Percentiles rank a stretch among this genome's conserved stretches.
phyloP scores from a whole-genome alignment of 768 basidiomycete species.

The Mycena amicta region DNA sequence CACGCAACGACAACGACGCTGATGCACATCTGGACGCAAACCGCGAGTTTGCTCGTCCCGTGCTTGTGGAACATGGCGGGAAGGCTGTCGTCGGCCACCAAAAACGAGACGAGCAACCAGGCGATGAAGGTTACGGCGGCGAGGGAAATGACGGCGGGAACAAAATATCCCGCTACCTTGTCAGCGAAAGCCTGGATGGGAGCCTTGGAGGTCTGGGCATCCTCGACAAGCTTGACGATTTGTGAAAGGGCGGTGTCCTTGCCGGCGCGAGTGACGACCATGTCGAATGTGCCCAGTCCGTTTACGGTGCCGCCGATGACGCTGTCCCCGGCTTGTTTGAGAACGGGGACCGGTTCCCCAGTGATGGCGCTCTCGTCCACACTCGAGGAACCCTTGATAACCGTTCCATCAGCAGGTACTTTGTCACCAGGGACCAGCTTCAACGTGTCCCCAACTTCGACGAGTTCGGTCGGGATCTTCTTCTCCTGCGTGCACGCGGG shows the following conservation, averaged over 20 bases:
- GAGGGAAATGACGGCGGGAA: conserved; percentile 86
- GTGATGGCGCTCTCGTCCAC: conserved; percentile 97
- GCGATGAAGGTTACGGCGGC: conserved; percentile 76
- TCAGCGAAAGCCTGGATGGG: conserved; percentile 98
- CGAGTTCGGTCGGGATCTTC: conserved; percentile 89
- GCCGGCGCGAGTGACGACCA: conserved; percentile 93
- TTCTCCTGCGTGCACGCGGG: conserved; percentile 83
- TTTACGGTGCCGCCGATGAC: conserved; percentile 99
- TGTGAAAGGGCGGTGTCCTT: conserved; percentile 95
- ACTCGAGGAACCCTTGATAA: conserved; percentile 81
- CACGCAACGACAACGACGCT: conserved; percentile 98
- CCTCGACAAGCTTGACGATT: conserved; percentile 95
- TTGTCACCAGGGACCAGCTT: conserved; percentile 97
- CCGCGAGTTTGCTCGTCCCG: conserved; percentile 83
- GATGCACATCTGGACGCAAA: conserved; percentile 96
- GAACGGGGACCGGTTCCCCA: conserved; percentile 87
- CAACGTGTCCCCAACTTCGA: conserved; percentile 91
- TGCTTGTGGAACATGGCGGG: conserved; percentile 85
- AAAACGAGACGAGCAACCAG: conserved; percentile 77
- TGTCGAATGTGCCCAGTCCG: conserved; percentile 95
- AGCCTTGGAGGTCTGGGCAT: conserved; percentile 96
- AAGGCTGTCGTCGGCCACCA: conserved; percentile 58
- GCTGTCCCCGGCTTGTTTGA: conserved; percentile 79
- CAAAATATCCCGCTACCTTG: conserved; percentile 91
- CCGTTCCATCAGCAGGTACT: conserved; percentile 92